Percentiles rank a stretch among this genome's conserved stretches.
phyloP scores from a whole-genome alignment of 2,329 filamentous ascomycete genomes.

The Mycosphaerelloides madeirae region DNA sequence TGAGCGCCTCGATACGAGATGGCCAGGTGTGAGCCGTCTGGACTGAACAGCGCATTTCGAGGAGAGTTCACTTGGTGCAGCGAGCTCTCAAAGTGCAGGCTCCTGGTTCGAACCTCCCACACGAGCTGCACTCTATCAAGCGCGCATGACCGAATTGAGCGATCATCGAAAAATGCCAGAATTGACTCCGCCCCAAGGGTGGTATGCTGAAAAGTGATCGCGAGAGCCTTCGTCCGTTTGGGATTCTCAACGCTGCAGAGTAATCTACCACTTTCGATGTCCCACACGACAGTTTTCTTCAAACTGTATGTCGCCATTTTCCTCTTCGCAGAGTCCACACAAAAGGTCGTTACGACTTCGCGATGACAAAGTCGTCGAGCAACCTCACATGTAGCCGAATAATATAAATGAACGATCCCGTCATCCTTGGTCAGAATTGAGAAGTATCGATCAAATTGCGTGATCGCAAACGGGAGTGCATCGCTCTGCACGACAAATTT shows the following conservation, averaged over 20 bases:
- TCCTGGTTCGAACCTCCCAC: neutral
- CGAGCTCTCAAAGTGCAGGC: neutral
- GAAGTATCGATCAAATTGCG: neutral
- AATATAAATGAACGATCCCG: neutral
- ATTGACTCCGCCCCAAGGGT: neutral
- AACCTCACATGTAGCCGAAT: neutral
- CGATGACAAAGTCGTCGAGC: neutral
- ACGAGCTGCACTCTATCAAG: neutral
- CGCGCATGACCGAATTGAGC: neutral
- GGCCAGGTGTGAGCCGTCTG: neutral
- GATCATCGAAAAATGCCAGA: neutral
- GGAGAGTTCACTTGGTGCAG: neutral
- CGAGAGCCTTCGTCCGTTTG: neutral
- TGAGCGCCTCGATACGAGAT: neutral
- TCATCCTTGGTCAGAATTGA: neutral
- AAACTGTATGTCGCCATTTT: neutral
- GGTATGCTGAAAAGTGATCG: neutral
- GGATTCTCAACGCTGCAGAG: neutral
- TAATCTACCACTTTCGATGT: neutral
- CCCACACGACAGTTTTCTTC: neutral
- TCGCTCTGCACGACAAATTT: neutral
- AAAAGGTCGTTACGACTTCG: neutral
- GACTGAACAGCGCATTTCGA: neutral
- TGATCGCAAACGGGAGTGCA: neutral
- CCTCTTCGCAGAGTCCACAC: neutral